These are phyloP conservation scores for Raphidocelis subcapitata DNA, from an alignment of 139 green algal species.

Conservation along the genomic window DNA sequence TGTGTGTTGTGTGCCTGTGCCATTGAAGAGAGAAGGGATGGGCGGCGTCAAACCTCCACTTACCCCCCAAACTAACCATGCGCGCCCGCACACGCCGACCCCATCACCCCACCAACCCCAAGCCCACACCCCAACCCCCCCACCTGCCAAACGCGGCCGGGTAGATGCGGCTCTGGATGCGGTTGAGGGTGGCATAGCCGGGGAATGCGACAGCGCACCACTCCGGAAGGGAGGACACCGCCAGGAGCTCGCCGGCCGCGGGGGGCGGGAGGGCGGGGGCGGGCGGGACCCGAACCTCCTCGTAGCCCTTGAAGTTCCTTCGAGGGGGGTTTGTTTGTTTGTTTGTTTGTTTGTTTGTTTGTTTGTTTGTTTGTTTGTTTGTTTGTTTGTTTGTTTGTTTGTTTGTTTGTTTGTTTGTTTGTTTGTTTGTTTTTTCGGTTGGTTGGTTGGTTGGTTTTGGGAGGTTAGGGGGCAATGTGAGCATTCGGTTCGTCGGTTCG, in stretches of 20 bases:
- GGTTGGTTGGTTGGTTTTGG: no score
- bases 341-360: no score
- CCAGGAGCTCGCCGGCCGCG: slow-evolving; percentile 56
- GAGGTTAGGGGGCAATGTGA: background rate
- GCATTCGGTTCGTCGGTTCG: background rate
- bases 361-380: no score
- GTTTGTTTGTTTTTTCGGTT: background rate
- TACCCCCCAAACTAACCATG: no score
- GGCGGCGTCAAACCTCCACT: no score
- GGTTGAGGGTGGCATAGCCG: slow-evolving; percentile 95
- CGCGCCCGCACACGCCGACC: no score
- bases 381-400: no score
- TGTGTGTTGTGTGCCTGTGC: no score
- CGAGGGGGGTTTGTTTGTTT: no score
- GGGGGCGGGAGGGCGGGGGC: slow-evolving; percentile 33
- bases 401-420: no score
- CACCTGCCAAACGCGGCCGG: slow-evolving; percentile 61
- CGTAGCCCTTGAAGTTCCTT: slow-evolving; percentile 82
- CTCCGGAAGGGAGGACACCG: slow-evolving; percentile 71
- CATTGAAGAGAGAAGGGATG: no score
- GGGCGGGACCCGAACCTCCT: slow-evolving; percentile 87
- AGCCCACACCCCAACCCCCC: background rate
- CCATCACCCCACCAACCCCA: no score
- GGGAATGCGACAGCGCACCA: slow-evolving; percentile 87
- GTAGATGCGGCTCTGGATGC: slow-evolving; percentile 92